These are phyloP conservation scores for Sanghuangporus sanghuang DNA, from an alignment of 1,284 basidiomycete species.

Conservation along the genomic window DNA sequence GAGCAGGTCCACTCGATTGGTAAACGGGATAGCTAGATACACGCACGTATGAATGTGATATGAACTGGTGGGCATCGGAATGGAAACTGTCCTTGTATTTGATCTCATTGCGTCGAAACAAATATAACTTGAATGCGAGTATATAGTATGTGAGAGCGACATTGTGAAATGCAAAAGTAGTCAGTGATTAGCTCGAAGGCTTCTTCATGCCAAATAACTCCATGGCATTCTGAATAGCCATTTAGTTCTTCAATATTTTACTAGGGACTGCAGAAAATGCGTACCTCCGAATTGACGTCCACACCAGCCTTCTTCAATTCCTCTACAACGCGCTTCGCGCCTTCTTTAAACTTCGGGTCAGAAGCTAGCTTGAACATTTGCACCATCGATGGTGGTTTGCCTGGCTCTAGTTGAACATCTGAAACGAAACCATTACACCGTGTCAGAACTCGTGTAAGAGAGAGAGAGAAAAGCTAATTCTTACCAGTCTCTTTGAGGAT, in stretches of 20 bases:
- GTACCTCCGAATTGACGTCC: slow-evolving; percentile 41
- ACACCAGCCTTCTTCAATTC: slow-evolving; percentile 56
- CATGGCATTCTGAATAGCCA: slow-evolving; percentile 6
- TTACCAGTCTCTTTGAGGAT: slow-evolving; percentile 49
- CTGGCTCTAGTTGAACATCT: slow-evolving; percentile 44
- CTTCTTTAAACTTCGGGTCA: slow-evolving; percentile 46
- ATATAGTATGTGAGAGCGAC: neutral
- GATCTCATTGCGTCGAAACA: neutral
- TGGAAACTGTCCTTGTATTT: no score
- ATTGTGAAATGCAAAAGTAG: neutral
- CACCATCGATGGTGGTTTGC: slow-evolving; percentile 42
- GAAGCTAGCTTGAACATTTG: slow-evolving; percentile 49
- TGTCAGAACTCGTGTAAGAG: neutral
- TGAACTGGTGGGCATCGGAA: neutral
- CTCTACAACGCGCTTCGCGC: slow-evolving; percentile 41
- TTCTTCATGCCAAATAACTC: slow-evolving; percentile 13
- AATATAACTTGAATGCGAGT: neutral
- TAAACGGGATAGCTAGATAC: neutral
- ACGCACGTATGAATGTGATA: neutral
- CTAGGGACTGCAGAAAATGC: slow-evolving; percentile 14
- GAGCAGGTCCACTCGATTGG: neutral
- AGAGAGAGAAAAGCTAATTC: slow-evolving; percentile 13
- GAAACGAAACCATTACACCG: neutral
- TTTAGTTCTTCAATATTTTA: neutral
- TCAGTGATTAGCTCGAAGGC: neutral